Percentiles rank a stretch among this genome's conserved stretches.
phyloP scores from a whole-genome alignment of 768 basidiomycete species.

The Udeniomyces megalosporus region DNA sequence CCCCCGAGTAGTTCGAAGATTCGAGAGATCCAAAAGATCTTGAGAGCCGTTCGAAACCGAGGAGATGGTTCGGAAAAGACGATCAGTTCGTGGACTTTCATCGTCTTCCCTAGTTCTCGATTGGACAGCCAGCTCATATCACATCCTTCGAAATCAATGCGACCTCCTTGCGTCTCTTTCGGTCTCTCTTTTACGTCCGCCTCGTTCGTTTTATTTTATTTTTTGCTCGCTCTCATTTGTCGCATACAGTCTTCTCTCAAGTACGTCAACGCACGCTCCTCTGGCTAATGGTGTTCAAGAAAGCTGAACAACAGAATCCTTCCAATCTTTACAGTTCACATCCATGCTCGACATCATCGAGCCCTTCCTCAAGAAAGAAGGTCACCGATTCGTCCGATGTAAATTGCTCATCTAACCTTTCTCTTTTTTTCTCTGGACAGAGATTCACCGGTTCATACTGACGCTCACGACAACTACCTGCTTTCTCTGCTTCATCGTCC shows the following conservation, averaged over 20 bases:
- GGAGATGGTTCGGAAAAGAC: slow-evolving; percentile 60
- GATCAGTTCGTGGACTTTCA: slow-evolving; percentile 44
- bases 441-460: neutral
- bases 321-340: too few relatives aligned
- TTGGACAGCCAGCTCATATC: neutral
- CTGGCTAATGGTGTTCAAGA: too few relatives aligned
- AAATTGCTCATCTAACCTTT: slow-evolving; percentile 29
- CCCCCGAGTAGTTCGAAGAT: slow-evolving; percentile 74
- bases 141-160: too few relatives aligned
- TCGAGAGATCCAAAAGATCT: slow-evolving; percentile 56
- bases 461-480: neutral
- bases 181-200: too few relatives aligned
- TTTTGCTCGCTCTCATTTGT: neutral
- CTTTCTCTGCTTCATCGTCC: neutral
- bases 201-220: too few relatives aligned
- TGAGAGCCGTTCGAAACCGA: slow-evolving; percentile 47
- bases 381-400: slow-evolving; percentile 72
- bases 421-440: too few relatives aligned
- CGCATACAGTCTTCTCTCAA: slow-evolving; percentile 55
- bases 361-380: slow-evolving; percentile 55
- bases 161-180: too few relatives aligned
- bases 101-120: too few relatives aligned
- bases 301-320: too few relatives aligned
- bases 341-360: slow-evolving; percentile 67
- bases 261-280: too few relatives aligned